phyloP scores from a whole-genome alignment of 129 eudicot species.

The Lactuca saligna region DNA sequence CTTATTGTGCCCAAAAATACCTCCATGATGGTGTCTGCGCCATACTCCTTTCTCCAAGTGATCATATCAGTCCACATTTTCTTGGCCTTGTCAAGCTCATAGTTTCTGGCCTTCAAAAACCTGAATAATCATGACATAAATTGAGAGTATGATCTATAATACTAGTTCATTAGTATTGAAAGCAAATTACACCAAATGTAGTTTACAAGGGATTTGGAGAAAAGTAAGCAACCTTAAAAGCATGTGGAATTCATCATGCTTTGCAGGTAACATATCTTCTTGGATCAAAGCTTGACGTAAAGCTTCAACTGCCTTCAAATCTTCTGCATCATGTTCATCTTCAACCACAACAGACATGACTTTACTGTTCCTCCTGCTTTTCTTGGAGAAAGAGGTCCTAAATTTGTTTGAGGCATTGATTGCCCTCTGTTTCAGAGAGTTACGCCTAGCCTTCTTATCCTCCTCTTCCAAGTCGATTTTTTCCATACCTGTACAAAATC shows the following conservation, averaged over 20 bases:
- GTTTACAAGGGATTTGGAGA: background rate
- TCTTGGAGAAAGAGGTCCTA: slow-evolving; percentile 75
- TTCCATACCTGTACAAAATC: slow-evolving; percentile 57
- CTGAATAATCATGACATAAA: slow-evolving; percentile 30
- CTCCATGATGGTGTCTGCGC: slow-evolving; percentile 79
- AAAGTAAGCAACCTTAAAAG: slow-evolving; percentile 53
- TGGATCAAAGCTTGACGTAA: slow-evolving; percentile 75
- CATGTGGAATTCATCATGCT: slow-evolving; percentile 90
- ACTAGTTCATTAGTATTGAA: slow-evolving; percentile 9
- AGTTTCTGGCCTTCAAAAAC: slow-evolving; percentile 85
- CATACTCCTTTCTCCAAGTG: slow-evolving; percentile 90
- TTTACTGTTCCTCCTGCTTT: slow-evolving; percentile 81
- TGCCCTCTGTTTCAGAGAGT: slow-evolving; percentile 83
- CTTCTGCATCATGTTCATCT: slow-evolving; percentile 97
- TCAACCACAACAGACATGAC: slow-evolving; percentile 92
- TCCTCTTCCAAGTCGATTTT: slow-evolving; percentile 82
- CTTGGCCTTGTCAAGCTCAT: slow-evolving; percentile 82
- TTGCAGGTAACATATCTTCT: slow-evolving; percentile 75
- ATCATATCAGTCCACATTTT: slow-evolving; percentile 97
- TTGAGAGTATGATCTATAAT: background rate
- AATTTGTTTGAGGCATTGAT: slow-evolving; percentile 80
- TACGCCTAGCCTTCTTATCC: slow-evolving; percentile 86
- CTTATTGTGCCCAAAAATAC: slow-evolving; percentile 28
- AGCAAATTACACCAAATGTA: background rate
- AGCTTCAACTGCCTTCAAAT: slow-evolving; percentile 83